These are phyloP conservation scores for Eremomyces bilateralis DNA, from an alignment of 495 filamentous ascomycete genomes.

Conservation along the genomic window DNA sequence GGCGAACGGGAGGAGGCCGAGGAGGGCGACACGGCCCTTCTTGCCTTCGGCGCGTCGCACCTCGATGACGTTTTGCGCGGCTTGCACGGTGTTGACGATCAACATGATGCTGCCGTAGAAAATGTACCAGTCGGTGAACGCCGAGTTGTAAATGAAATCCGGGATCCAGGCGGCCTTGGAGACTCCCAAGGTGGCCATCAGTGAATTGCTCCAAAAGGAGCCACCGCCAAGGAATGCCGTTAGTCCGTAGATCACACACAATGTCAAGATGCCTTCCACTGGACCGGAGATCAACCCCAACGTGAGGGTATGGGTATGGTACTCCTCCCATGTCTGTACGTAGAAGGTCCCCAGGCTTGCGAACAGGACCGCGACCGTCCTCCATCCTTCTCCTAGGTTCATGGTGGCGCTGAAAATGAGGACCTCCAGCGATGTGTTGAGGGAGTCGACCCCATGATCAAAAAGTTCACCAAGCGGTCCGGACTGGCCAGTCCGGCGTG, in stretches of 20 bases:
- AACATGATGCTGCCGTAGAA: constrained; percentile 71
- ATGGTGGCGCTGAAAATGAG: constrained; percentile 76
- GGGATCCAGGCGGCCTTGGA: constrained; percentile 39
- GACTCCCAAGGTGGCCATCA: constrained; percentile 52
- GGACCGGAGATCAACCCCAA: constrained; percentile 84
- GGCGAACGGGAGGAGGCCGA: constrained; percentile 64
- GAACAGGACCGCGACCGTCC: constrained; percentile 65
- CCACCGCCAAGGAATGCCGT: constrained; percentile 72
- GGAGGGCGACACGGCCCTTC: constrained; percentile 41
- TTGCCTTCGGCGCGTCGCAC: constrained; percentile 39
- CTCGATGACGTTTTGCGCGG: constrained; percentile 61
- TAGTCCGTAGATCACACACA: constrained; percentile 62
- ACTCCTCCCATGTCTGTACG: constrained; percentile 97
- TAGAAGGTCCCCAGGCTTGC: constrained; percentile 87
- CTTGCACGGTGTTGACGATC: constrained; percentile 56
- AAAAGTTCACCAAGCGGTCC: constrained; percentile 91
- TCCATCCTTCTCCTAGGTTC: constrained; percentile 86
- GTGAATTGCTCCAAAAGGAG: constrained; percentile 74
- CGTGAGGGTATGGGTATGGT: constrained; percentile 88
- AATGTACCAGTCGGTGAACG: constrained; percentile 83
- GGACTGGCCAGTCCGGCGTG: constrained; percentile 78
- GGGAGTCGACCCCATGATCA: constrained; percentile 92
- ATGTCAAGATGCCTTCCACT: constrained; percentile 78
- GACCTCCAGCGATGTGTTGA: constrained; percentile 86
- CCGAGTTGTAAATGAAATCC: constrained; percentile 43